Evolutionary conservation across 1,284 basidiomycete species (phyloP), one percentile per base, ranked within the genome.

Genomic region (Calocybe gambosa): DNA sequence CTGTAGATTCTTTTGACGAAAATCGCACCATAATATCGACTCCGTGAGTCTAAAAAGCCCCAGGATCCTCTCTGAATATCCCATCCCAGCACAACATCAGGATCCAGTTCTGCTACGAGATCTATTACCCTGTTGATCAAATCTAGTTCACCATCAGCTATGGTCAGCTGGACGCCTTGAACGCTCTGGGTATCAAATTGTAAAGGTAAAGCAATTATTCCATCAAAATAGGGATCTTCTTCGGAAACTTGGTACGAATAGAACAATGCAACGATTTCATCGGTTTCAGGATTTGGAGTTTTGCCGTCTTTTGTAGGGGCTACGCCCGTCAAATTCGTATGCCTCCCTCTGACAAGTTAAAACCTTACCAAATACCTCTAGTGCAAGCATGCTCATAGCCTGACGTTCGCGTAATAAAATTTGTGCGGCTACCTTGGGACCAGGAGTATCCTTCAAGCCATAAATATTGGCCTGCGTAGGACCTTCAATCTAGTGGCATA

Each of bases 41-140:
- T 85, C 39, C 94, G 75, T n/a, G 79, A 78, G 43, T 76, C 70
- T 0, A 97, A 66, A 64, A 93, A 98, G 0, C 93, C 93, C 95
- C 95, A 99, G 1, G 89, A 93, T 0, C 78, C 73, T 13, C 76
- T 75, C 59, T 97, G 90, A 10, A 96, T 75, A 55, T 99, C 94
- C 89, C 92, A 98, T 7, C 95, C 95, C 0, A 82, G 77, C 1
- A 99, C 62, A 36, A 97, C 85, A 61, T 99, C 95, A 0, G 95
- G 95, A 64, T 99, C 93, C 58, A 89, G 70, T 0, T 82, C 77
- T 19, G 82, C 65, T 1, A 96, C 78, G 18, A 83, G 66, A 58
- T 97, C 92, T 23, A 92, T 72, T 6, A 93, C 60, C 38, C 69
- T 70, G 55, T 95, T 94, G 49, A 98, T 69, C 13, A 98, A 66